These are phyloP conservation scores for Leishmania amazonensis DNA, from an alignment of 208 protist species.

Conservation along the genomic window DNA sequence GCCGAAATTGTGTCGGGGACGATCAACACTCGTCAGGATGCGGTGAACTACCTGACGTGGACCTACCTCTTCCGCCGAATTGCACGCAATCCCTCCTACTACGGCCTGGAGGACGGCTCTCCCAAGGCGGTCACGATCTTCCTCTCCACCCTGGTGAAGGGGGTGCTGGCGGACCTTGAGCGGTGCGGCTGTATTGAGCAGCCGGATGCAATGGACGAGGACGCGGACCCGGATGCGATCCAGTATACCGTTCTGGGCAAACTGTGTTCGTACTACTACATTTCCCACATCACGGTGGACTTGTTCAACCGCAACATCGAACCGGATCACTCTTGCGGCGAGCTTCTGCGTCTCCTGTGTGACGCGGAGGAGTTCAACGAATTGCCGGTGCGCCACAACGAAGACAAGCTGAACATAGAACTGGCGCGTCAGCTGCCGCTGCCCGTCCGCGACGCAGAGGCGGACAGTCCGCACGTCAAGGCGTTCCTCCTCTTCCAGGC, in stretches of 20 bases:
- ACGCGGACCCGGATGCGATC: slow-evolving; percentile 68
- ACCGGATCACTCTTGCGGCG: slow-evolving; percentile 45
- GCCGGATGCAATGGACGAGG: slow-evolving; percentile 44
- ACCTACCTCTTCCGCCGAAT: slow-evolving; percentile 99
- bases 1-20: slow-evolving; percentile 97
- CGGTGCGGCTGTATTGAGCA: slow-evolving; percentile 83
- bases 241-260: slow-evolving; percentile 93
- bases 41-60: slow-evolving; percentile 99
- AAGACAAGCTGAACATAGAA: slow-evolving; percentile 97
- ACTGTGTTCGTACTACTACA: slow-evolving; percentile 99
- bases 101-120: slow-evolving; percentile 95
- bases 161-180: slow-evolving; percentile 84
- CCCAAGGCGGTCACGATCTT: slow-evolving; percentile 88
- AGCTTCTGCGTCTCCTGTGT: slow-evolving; percentile 89
- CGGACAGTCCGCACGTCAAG: slow-evolving; percentile 96
- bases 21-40: slow-evolving; percentile 95
- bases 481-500: slow-evolving; percentile 98
- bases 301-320: slow-evolving; percentile 89
- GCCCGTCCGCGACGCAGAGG: slow-evolving; percentile 59
- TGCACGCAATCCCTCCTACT: slow-evolving; percentile 98
- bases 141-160: slow-evolving; percentile 81
- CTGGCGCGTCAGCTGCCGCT: slow-evolving; percentile 75
- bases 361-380: slow-evolving; percentile 97
- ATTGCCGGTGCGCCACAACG: slow-evolving; percentile 98
- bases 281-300: slow-evolving; percentile 94